Evolutionary conservation across 495 filamentous ascomycete genomes (phyloP), one percentile per base, ranked within the genome.

Genomic region (Corynascus novoguineensis): DNA sequence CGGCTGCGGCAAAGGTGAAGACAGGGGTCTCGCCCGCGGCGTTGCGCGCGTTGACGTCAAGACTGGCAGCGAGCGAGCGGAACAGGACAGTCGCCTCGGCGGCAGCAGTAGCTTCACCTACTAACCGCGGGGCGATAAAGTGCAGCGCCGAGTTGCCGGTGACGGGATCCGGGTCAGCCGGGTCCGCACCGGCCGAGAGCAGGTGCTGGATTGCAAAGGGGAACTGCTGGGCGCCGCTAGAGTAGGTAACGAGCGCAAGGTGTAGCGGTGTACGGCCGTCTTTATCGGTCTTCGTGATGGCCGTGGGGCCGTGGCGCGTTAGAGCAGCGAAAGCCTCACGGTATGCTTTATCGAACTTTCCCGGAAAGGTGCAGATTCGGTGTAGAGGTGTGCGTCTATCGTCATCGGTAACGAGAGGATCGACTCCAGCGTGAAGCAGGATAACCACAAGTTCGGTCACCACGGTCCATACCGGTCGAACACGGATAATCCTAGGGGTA

Each of bases 301-400:
- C 52, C 4, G 29, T 31, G 19, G 52, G 41, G 29, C 37, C 40
- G 21, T 47, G 27, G 3, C 15, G 12, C 3, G 17, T 15, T 5
- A 55, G 52, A 11, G 52, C 41, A 17, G 12, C 29, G 42, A 47
- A 55, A 21, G 52, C 42, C 4, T 32, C 28, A 27, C 41, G 42
- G 52, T 47, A 31, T 9, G 28, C 17, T n/a, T 25, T 10, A 7
- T 46, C 22, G 31, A 55, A 38, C 3, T 12, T 0, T 0, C 21
- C 41, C 6, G 28, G 29, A n/a, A 46, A 38, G 2, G 52, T 55
- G 52, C 52, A 46, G 52, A 55, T 12, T 42, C 52, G 47, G 46
- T 60, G 61, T 3, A 64, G 55, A 19, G 61, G 61, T 2, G 45
- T 51, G 34, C 38, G 28, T 3, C 61, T 58, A 1, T 38, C 19